Evolutionary conservation across 805 yeast genomes (phyloP), one percentile per base, ranked within the genome.

Genomic region (Komagataella pastoris): DNA sequence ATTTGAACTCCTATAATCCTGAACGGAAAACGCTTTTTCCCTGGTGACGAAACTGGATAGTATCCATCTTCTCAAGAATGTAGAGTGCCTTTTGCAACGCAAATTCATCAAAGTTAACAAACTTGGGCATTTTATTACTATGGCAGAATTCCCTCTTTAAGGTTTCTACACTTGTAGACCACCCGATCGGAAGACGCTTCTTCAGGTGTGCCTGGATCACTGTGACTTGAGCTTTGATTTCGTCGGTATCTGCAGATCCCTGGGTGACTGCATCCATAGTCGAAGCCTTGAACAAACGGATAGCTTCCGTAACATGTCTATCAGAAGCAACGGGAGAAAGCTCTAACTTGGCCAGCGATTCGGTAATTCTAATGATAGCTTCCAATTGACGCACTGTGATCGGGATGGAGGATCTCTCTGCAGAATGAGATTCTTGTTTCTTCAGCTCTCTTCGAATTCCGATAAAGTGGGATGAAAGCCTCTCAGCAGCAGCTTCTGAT

Each of bases 321-420:
- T 81, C 93, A 7, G 80, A 77, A 3, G 97, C 98, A 17, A 88
- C 75, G 1, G 97, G 91, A 12, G 84, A 75, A 52, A 93, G 70
- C 52, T 83, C 82, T 53, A 93, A 65, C 66, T 93, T 93, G 6
- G 99, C 99, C 52, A 93, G 70, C 0, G 96, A 79, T 69, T 93
- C 99, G 1, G 97, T 80, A 51, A 93, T 93, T 71, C 99, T 90
- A 49, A 93, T 81, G 59, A 93, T 88, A 45, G 99, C 99, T 69
- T 93, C 99, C 55, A 93, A 75, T 71, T 93, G 99, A 75, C 99
- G 89, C 47, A 93, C 81, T 0, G 99, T 93, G 62, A 93, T 91
- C 30, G 99, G 99, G 61, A 93, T 93, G 1, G 97, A 85, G 0
- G 97, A 89, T 59, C 97, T 76, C 63, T 85, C 96, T 55, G 88